A percentile compares a stretch with the other conserved stretches of the same genome.
Evolutionary conservation across 1,284 basidiomycete genomes (phyloP).

Genomic region (Ustanciosporium gigantosporum): DNA sequence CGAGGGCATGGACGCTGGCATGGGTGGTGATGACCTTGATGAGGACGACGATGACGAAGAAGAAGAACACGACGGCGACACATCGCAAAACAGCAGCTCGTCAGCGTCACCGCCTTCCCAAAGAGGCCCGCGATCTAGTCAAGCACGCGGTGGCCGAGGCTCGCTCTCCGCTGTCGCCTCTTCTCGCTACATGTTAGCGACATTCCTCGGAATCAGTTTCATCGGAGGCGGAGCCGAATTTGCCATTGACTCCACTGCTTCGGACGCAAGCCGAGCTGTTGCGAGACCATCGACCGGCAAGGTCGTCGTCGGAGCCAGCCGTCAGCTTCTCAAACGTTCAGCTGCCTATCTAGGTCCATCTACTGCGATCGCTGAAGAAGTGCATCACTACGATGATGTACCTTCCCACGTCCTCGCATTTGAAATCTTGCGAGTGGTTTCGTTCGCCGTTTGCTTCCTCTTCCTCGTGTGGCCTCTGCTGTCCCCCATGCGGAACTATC

Average conservation of each 20-base stretch:
- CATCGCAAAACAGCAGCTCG: slow-evolving; percentile 19
- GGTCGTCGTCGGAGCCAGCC: slow-evolving; percentile 47
- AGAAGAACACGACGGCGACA: slow-evolving; percentile 37
- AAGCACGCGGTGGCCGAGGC: slow-evolving; percentile 8
- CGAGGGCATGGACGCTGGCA: slow-evolving; percentile 12
- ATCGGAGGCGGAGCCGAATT: slow-evolving; percentile 46
- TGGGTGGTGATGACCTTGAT: slow-evolving; percentile 41
- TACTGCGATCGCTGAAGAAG: slow-evolving; percentile 3
- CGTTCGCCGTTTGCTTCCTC: slow-evolving; percentile 34
- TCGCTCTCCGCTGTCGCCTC: slow-evolving; percentile 20
- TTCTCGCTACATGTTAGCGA: slow-evolving; percentile 55
- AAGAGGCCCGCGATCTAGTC: slow-evolving; percentile 12
- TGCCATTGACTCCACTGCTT: slow-evolving; percentile 14
- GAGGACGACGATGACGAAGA: slow-evolving; percentile 46
- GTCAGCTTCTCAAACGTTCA: slow-evolving; percentile 55
- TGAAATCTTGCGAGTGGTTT: slow-evolving; percentile 43
- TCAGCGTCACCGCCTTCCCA: slow-evolving; percentile 28
- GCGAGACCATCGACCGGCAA: slow-evolving; percentile 23
- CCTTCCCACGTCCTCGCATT: slow-evolving; percentile 45
- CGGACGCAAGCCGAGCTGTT: slow-evolving; percentile 10
- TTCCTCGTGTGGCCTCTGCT: slow-evolving; percentile 43
- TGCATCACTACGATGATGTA: slow-evolving; percentile 42
- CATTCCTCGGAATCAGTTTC: slow-evolving; percentile 52
- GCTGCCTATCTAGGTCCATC: slow-evolving; percentile 20
- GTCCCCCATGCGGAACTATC: slow-evolving; percentile 3